Evolutionary conservation across 1,284 basidiomycete genomes (phyloP).

Genomic region (Agaricales sp.): DNA sequence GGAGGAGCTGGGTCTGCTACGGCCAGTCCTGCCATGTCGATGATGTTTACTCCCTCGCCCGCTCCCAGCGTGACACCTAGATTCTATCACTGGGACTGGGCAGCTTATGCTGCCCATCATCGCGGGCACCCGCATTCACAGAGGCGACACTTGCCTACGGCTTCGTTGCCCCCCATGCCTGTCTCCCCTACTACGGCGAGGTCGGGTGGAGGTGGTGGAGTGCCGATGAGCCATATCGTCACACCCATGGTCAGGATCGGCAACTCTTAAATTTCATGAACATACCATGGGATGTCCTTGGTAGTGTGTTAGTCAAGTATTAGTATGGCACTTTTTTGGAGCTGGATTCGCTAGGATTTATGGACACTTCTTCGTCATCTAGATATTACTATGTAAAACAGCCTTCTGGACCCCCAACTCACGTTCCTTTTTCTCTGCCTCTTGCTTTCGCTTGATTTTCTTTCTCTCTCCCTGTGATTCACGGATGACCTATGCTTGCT

Average conservation of each 20-base stretch:
- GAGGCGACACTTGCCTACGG: neutral
- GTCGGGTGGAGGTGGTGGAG: neutral
- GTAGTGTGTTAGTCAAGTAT: too few species aligned
- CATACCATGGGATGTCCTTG: too few species aligned
- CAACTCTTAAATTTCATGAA: neutral
- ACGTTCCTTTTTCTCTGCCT: too few species aligned
- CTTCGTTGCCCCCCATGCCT: neutral
- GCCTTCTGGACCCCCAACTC: too few species aligned
- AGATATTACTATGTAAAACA: too few species aligned
- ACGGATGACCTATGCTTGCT: too few species aligned
- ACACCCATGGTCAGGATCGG: neutral
- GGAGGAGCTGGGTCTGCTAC: too few species aligned
- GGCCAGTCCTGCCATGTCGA: neutral
- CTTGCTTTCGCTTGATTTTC: too few species aligned
- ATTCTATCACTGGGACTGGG: conserved; percentile 1
- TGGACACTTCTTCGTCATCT: too few species aligned
- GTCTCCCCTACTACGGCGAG: neutral
- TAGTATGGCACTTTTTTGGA: too few species aligned
- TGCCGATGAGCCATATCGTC: neutral
- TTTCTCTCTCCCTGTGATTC: too few species aligned
- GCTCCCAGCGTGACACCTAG: neutral
- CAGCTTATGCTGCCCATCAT: neutral
- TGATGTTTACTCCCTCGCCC: neutral
- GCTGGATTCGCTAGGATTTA: too few species aligned
- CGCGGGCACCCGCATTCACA: neutral